phyloP scores from a whole-genome alignment of 1,284 basidiomycete genomes.

The Neotropicomus parvogracilis region DNA sequence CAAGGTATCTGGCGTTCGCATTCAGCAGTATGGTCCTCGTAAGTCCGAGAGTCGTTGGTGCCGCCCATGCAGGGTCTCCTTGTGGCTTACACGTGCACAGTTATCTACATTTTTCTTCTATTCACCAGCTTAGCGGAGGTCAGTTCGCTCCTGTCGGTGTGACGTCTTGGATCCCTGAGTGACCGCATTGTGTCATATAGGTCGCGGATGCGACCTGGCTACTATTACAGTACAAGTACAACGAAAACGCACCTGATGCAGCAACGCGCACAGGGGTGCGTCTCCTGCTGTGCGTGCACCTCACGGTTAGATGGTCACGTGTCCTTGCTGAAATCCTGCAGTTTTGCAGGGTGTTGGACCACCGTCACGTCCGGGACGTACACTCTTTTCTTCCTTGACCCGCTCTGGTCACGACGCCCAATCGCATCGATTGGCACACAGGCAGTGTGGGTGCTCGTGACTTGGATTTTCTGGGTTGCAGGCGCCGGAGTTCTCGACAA shows the following conservation, averaged over 20 bases:
- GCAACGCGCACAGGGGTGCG: slow-evolving; percentile 39
- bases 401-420: slow-evolving; percentile 47
- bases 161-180: slow-evolving; percentile 2
- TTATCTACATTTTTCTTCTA: slow-evolving; percentile 49
- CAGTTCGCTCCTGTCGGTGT: background rate
- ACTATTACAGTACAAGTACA: slow-evolving; percentile 48
- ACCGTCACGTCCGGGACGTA: slow-evolving; percentile 46
- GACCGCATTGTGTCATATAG: slow-evolving; percentile 30
- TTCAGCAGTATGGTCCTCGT: slow-evolving; percentile 51
- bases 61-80: slow-evolving; percentile 8
- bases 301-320: background rate
- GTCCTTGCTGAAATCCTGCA: slow-evolving; percentile 26
- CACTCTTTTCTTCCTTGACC: slow-evolving; percentile 54
- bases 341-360: slow-evolving; percentile 58
- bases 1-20: slow-evolving; percentile 42
- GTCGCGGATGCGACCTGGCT: slow-evolving; percentile 53
- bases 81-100: slow-evolving; percentile 33
- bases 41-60: slow-evolving; percentile 19
- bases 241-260: slow-evolving; percentile 45
- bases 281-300: slow-evolving; percentile 44
- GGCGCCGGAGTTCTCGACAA: slow-evolving; percentile 47
- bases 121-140: slow-evolving; percentile 48
- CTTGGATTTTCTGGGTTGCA: slow-evolving; percentile 57
- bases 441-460: slow-evolving; percentile 49
- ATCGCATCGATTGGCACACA: slow-evolving; percentile 55